phyloP scores from a whole-genome alignment of 176 grass and related monocot species.

The Oryza rufipogon region DNA sequence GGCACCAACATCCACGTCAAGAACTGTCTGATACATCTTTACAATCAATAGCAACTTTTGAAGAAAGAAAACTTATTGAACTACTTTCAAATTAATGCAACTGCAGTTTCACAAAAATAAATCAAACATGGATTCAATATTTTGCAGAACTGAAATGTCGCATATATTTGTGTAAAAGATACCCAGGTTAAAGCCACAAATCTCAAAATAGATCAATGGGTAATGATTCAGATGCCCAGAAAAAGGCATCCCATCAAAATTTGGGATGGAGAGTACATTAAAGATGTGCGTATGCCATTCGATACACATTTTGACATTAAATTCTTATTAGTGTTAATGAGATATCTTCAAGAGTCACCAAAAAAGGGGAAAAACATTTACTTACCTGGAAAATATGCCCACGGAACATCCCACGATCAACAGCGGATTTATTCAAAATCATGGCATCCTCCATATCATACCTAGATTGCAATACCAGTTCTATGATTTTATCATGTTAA shows the following conservation, averaged over 20 bases:
- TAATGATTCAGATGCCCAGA: no score
- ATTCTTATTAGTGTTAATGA: background rate
- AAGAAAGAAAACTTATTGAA: background rate
- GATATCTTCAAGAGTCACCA: background rate
- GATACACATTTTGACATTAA: background rate
- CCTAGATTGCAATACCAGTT: constrained; percentile 48
- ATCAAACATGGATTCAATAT: background rate
- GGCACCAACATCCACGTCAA: background rate
- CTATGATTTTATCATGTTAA: constrained; percentile 38
- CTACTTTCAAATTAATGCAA: background rate
- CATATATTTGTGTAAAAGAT: background rate
- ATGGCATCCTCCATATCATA: constrained; percentile 99
- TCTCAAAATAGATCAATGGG: no score
- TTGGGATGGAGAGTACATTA: background rate
- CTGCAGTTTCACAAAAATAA: background rate
- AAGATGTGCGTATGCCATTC: background rate
- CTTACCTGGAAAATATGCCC: constrained; percentile 92
- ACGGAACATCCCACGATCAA: constrained; percentile 89
- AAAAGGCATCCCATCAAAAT: background rate
- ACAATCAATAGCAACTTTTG: background rate
- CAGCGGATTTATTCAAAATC: constrained; percentile 98
- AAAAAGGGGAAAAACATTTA: constrained; percentile 25
- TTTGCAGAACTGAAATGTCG: background rate
- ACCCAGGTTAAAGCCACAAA: background rate
- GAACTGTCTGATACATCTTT: background rate